Percentiles rank a stretch among this genome's conserved stretches.
phyloP scores from a whole-genome alignment of 441 rosid species.

The Brassica hybrid region DNA sequence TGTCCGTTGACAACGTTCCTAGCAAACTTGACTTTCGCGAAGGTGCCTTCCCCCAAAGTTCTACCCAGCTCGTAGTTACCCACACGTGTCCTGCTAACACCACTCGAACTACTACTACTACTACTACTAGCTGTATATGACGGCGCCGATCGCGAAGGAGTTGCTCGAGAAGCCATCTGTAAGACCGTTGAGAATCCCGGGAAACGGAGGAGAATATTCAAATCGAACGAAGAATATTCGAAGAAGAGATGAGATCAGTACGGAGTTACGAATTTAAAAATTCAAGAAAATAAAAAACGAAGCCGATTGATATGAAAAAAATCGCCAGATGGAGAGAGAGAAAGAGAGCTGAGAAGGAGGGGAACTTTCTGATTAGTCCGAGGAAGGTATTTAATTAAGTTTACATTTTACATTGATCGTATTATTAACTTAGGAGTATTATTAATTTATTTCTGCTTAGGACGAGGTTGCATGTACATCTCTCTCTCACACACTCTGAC shows the following conservation, averaged over 20 bases:
- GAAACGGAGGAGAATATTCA: conserved; percentile 22
- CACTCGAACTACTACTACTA: neutral
- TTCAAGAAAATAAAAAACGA: conserved; percentile 19
- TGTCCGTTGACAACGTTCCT: conserved; percentile 71
- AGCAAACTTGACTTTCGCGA: conserved; percentile 97
- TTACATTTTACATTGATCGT: neutral
- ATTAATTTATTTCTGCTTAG: neutral
- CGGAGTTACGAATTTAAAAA: neutral
- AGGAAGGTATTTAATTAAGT: neutral
- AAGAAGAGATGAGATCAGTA: neutral
- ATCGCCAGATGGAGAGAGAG: neutral
- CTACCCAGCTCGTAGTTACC: conserved; percentile 94
- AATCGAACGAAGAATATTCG: conserved; percentile 25
- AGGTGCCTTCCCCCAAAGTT: conserved; percentile 97
- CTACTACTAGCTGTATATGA: conserved; percentile 22
- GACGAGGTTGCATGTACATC: neutral
- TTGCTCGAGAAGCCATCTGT: conserved; percentile 55
- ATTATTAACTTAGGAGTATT: neutral
- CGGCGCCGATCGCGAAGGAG: conserved; percentile 23
- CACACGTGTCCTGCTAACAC: conserved; percentile 73
- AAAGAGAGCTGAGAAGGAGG: neutral
- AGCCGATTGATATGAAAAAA: conserved; percentile 11
- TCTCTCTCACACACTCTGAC: neutral
- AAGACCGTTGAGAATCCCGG: too few species aligned
- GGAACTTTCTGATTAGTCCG: neutral